Evolutionary conservation across 805 yeast genomes (phyloP), one percentile per base, ranked within the genome.

Genomic region (Starmerella floris): DNA sequence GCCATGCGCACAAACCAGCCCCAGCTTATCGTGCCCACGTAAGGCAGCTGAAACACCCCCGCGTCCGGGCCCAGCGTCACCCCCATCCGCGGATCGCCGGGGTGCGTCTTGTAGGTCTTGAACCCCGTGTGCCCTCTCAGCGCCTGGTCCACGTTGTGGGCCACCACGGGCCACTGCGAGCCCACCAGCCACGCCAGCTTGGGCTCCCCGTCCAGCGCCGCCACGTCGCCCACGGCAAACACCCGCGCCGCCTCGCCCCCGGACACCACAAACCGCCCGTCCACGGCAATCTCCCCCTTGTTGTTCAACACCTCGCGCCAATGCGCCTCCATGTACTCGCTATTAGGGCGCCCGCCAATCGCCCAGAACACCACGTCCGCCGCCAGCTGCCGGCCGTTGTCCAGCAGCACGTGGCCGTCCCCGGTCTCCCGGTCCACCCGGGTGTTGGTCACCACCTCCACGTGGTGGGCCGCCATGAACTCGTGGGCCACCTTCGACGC

Each of bases 201-300:
- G 30, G 43, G 43, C 38, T 41, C 40, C 21, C 16, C 16, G 23
- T 40, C 28, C 19, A 41, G 35, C 9, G 21, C 22, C 25, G 43
- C 43, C 5, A 41, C 40, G 35, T 41, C 43, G 6, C 40, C 43
- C 23, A 41, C n/a, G 22, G 43, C 43, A 25, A 41, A 35, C 22
- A 41, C 30, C 26, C 25, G 16, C 6, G 11, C 15, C 17, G 4
- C 16, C 17, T 10, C 26, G 17, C 8, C 17, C 6, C 17, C 32
- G 13, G 8, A 9, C 23, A 41, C 43, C 5, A 21, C 13, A 23
- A 41, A 30, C 16, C 16, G 3, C 16, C 23, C n/a, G 25, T 17
- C 27, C 17, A 41, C 43, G 19, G 3, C 15, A 15, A 41, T 35
- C 30, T 41, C 43, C 30, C 38, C 23, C 28, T 22, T 20, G 9